Evolutionary conservation across 495 filamentous ascomycete genomes (phyloP), one percentile per base, ranked within the genome.

Genomic region (Lophiotrema nucula): DNA sequence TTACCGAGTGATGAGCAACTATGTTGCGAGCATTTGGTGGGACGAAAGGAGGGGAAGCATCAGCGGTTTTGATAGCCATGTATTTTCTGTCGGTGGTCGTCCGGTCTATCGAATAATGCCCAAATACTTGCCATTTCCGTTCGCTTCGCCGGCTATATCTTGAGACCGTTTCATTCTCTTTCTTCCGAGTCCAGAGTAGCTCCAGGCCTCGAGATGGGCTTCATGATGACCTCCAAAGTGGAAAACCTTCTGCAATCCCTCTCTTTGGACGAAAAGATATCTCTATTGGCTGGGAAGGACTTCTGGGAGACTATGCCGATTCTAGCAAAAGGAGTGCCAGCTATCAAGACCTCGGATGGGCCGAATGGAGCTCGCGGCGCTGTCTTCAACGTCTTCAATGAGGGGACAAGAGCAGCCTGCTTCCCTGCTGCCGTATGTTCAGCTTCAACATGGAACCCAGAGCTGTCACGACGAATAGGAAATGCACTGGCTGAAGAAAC

Each of bases 381-480:
- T 23, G 21, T 45, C 1, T 66, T 66, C 47, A 53, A 37, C 21
- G 21, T 45, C 1, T 66, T 66, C 47, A 53, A 37, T 24, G 55
- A 48, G 22, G 63, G 58, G 13, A 55, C 47, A 27, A 56, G 60
- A 37, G 63, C 63, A 23, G 63, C 63, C 10, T 66, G 63, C 44
- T 62, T 66, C 23, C 63, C 63, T 21, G 56, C 60, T 39, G 63
- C 60, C 37, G 85, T 87, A 2, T 84, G 81, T 1, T 76, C 90
- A 8, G 88, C 84, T 24, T 78, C 88, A 12, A 89, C 88, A 22
- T 92, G 82, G 77, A 81, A 91, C 65, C 70, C 72, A 1, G 76
- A 81, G 13, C 73, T 92, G 11, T 76, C 89, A 27, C 70, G 76
- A 55, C 62, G 81, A 48, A 75, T 85, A 5, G 88, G 88, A 28